These are phyloP conservation scores for Colletotrichum orchidophilum DNA, from an alignment of 2,329 filamentous ascomycete species.

Conservation along the genomic window DNA sequence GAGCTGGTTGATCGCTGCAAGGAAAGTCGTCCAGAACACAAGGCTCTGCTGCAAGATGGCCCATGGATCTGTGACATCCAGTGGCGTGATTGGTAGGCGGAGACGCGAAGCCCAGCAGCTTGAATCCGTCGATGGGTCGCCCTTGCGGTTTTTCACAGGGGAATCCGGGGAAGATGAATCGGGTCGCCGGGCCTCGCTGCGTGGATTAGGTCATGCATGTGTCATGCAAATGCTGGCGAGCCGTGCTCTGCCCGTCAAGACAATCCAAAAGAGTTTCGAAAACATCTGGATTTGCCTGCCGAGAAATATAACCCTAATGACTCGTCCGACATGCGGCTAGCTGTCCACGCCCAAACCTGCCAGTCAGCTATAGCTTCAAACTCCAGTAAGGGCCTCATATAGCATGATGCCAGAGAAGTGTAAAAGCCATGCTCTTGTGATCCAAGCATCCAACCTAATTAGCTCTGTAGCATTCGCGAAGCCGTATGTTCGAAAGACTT, in stretches of 20 bases:
- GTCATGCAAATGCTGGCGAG: not conserved
- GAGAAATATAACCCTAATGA: constrained; percentile 1
- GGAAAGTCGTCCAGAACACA: constrained; percentile 22
- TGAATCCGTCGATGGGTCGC: constrained; percentile 4
- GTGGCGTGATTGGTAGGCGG: not conserved
- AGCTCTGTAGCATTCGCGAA: not conserved
- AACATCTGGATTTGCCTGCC: constrained; percentile 1
- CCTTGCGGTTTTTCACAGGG: constrained; percentile 20
- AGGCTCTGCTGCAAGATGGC: constrained; percentile 12
- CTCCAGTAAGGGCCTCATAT: not conserved
- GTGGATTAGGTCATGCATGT: constrained; percentile 16
- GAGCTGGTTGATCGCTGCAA: constrained; percentile 14
- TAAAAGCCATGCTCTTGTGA: not conserved
- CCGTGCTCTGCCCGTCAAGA: constrained; percentile 9
- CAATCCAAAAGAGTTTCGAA: constrained; percentile 3
- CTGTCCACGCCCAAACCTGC: constrained; percentile 1
- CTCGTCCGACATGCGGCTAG: constrained; percentile 7
- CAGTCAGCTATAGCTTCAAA: not conserved
- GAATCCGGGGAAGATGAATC: constrained; percentile 9
- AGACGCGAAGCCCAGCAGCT: not conserved
- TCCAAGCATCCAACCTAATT: not conserved
- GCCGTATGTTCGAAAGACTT: not conserved
- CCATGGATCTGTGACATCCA: not conserved
- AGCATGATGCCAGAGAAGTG: not conserved
- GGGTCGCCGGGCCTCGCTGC: not conserved